Percentiles rank a stretch among this genome's conserved stretches.
phyloP scores from a whole-genome alignment of 2,329 filamentous ascomycete species.

The Cordyceps tenuipes region DNA sequence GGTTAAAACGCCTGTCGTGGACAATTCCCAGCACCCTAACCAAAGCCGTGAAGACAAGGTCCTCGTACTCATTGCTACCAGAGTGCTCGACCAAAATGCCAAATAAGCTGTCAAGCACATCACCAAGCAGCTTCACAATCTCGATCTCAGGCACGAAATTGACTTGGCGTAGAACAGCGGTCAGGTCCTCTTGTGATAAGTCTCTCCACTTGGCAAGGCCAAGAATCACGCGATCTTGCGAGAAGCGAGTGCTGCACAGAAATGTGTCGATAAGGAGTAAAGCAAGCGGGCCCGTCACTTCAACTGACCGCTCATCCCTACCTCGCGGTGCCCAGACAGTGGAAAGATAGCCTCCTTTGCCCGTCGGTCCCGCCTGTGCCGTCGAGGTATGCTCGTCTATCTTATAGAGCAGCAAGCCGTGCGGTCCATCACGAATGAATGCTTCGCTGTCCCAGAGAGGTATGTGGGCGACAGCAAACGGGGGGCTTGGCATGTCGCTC shows the following conservation, averaged over 20 bases:
- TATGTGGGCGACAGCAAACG: slow-evolving; percentile 88
- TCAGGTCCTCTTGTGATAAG: slow-evolving; percentile 60
- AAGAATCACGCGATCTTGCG: slow-evolving; percentile 80
- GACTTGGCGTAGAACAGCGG: slow-evolving; percentile 68
- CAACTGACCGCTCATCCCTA: slow-evolving; percentile 59
- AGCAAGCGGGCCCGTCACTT: slow-evolving; percentile 72
- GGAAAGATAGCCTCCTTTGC: slow-evolving; percentile 78
- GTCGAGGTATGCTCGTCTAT: slow-evolving; percentile 84
- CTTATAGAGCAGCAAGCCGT: slow-evolving; percentile 75
- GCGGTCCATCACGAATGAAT: slow-evolving; percentile 78
- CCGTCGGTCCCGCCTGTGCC: slow-evolving; percentile 50
- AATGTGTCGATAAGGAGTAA: slow-evolving; percentile 74
- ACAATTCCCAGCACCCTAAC: slow-evolving; percentile 89
- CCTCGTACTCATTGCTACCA: slow-evolving; percentile 87
- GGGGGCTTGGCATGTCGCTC: slow-evolving; percentile 75
- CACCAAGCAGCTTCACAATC: slow-evolving; percentile 84
- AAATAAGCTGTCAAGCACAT: slow-evolving; percentile 87
- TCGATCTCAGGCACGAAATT: slow-evolving; percentile 96
- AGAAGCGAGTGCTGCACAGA: slow-evolving; percentile 89
- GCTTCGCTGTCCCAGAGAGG: slow-evolving; percentile 89
- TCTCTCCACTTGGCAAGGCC: slow-evolving; percentile 83
- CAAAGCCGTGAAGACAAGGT: slow-evolving; percentile 82
- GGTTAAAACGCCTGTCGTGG: slow-evolving; percentile 86
- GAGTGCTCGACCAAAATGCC: slow-evolving; percentile 83
- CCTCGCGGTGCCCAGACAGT: slow-evolving; percentile 69